phyloP scores from a whole-genome alignment of 441 rosid species.

The Omphalea diandra region DNA sequence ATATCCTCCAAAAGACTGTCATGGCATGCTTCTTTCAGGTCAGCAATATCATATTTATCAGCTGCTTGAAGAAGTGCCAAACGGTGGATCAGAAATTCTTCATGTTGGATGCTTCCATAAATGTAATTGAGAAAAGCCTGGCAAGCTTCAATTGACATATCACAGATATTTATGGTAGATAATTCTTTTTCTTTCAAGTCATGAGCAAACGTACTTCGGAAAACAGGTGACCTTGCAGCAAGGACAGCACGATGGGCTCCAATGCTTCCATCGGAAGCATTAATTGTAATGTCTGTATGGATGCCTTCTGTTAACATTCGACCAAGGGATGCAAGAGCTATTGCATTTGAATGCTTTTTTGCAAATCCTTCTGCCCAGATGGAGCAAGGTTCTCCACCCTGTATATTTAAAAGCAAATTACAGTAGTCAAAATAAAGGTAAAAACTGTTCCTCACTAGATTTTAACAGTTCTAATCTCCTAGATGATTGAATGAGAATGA shows the following conservation, averaged over 20 bases:
- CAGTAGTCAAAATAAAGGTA: conserved; percentile 18
- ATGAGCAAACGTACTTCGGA: conserved; percentile 76
- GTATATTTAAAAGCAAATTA: conserved; percentile 18
- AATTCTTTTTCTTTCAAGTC: conserved; percentile 87
- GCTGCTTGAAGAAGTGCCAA: conserved; percentile 75
- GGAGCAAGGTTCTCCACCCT: conserved; percentile 72
- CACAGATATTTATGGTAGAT: conserved; percentile 63
- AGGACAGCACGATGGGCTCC: conserved; percentile 88
- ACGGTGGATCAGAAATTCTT: conserved; percentile 69
- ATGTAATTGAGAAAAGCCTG: conserved; percentile 73
- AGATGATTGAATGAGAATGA: neutral
- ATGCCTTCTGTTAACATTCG: conserved; percentile 86
- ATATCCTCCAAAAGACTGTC: conserved; percentile 82
- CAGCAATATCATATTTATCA: conserved; percentile 74
- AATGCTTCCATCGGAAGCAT: conserved; percentile 79
- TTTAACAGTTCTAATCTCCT: neutral
- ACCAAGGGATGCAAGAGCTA: conserved; percentile 61
- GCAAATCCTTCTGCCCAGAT: conserved; percentile 72
- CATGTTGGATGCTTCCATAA: conserved; percentile 69
- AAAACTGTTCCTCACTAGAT: neutral
- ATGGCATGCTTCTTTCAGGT: conserved; percentile 85
- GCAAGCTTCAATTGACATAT: conserved; percentile 78
- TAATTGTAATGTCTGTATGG: conserved; percentile 72
- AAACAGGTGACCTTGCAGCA: conserved; percentile 84
- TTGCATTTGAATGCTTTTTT: conserved; percentile 43